A percentile compares a stretch with the other conserved stretches of the same genome.
Evolutionary conservation across 1,284 basidiomycete species (phyloP).

Genomic region (Pascua sp.): DNA sequence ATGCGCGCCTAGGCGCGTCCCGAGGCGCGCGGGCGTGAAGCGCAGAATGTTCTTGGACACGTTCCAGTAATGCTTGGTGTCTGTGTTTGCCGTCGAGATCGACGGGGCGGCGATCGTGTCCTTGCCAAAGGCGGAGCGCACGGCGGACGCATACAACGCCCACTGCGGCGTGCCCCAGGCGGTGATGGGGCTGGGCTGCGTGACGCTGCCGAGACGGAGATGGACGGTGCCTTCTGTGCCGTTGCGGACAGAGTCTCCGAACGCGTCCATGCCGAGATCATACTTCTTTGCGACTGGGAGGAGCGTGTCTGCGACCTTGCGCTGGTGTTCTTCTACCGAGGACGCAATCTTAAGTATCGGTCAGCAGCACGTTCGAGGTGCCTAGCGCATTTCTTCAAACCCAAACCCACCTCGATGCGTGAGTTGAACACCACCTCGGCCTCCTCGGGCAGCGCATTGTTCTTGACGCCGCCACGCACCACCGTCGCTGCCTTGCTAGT

Average conservation of each 20-base stretch:
- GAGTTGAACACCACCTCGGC: constrained; percentile 50
- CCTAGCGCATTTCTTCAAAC: too few relatives aligned
- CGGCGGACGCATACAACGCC: constrained; percentile 43
- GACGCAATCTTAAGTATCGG: constrained; percentile 34
- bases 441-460: constrained; percentile 48
- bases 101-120: constrained; percentile 40
- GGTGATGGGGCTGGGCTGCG: constrained; percentile 41
- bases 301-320: constrained; percentile 33
- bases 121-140: constrained; percentile 23
- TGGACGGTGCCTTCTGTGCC: constrained; percentile 8
- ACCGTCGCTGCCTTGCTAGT: constrained; percentile 46
- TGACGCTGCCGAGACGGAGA: constrained; percentile 36
- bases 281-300: constrained; percentile 39
- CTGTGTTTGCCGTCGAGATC: constrained; percentile 28
- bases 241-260: constrained; percentile 11
- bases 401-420: constrained; percentile 39
- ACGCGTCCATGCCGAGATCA: constrained; percentile 22
- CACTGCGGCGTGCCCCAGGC: constrained; percentile 37
- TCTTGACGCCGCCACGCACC: constrained; percentile 47
- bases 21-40: neutral
- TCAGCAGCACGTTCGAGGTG: too few relatives aligned
- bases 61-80: constrained; percentile 46
- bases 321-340: constrained; percentile 41
- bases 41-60: constrained; percentile 36
- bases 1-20: constrained; percentile 9